A percentile compares a stretch with the other conserved stretches of the same genome.
These are phyloP conservation scores for Solanum rostratum DNA, from an alignment of 257 asterid genomes.

Conservation along the genomic window DNA sequence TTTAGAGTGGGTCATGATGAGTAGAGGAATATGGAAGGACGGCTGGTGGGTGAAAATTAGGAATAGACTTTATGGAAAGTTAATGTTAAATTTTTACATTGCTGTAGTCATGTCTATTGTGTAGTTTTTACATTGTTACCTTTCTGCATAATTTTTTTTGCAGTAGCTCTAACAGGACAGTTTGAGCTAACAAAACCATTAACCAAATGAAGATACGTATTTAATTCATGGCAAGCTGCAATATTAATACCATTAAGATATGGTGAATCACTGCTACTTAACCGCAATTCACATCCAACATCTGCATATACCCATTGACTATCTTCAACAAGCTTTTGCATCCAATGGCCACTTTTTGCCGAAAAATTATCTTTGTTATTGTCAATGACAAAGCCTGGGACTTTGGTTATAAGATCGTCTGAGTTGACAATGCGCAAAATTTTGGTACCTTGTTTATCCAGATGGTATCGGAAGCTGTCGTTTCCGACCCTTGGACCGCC, in stretches of 20 bases:
- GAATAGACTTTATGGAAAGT: neutral
- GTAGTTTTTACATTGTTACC: neutral
- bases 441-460: constrained; percentile 69
- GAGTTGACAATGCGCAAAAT: constrained; percentile 76
- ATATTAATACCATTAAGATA: constrained; percentile 23
- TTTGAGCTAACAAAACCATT: constrained; percentile 61
- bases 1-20: neutral
- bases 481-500: constrained; percentile 96
- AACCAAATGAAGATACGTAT: constrained; percentile 73
- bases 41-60: neutral
- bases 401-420: constrained; percentile 65
- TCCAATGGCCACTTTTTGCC: constrained; percentile 27
- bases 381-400: constrained; percentile 76
- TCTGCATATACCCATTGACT: constrained; percentile 85
- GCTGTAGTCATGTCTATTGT: neutral
- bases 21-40: neutral
- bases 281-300: constrained; percentile 86
- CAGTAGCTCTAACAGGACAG: constrained; percentile 73
- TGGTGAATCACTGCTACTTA: constrained; percentile 74
- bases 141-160: constrained; percentile 30
- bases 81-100: neutral
- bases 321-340: constrained; percentile 45
- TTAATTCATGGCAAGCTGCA: constrained; percentile 76
- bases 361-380: constrained; percentile 1
- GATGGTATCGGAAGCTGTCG: constrained; percentile 43